Percentiles rank a stretch among this genome's conserved stretches.
Conservation (phyloP, 768 basidiomycete species). For the Russula griseocarnosa region DNA sequence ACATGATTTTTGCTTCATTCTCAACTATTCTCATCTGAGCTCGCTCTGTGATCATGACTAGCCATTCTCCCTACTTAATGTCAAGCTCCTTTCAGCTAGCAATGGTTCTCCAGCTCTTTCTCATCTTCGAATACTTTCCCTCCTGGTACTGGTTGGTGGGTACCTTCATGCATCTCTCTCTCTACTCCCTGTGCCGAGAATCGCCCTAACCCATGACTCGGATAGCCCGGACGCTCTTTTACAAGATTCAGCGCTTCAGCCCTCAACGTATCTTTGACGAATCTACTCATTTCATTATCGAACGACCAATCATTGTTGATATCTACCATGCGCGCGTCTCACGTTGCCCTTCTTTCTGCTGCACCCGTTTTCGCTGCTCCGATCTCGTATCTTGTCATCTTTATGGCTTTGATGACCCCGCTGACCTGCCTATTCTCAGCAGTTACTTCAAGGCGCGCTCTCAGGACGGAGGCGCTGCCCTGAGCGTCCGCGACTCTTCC, state of each 20-base stretch:
- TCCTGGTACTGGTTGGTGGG: constrained; percentile 15
- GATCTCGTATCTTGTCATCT: neutral
- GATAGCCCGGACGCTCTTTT: neutral
- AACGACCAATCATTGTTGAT: neutral
- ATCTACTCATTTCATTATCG: neutral
- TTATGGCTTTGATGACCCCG: neutral
- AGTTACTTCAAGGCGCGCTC: neutral
- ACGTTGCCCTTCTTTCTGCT: neutral
- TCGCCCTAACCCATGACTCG: neutral
- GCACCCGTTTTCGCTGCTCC: constrained; percentile 7
- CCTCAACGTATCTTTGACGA: neutral
- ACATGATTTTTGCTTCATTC: too few relatives aligned
- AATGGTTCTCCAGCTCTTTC: neutral
- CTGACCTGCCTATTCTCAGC: neutral
- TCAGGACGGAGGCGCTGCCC: neutral
- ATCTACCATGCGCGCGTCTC: constrained; percentile 7
- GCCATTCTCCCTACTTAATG: neutral
- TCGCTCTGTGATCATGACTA: neutral
- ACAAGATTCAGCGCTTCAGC: neutral
- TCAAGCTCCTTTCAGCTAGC: neutral
- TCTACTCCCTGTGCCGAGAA: neutral
- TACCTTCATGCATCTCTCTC: neutral
- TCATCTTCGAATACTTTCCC: neutral
- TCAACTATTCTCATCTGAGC: neutral
- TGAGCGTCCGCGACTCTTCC: neutral